phyloP scores from a whole-genome alignment of 768 basidiomycete species.

The Trichaptum fuscoviolaceum region DNA sequence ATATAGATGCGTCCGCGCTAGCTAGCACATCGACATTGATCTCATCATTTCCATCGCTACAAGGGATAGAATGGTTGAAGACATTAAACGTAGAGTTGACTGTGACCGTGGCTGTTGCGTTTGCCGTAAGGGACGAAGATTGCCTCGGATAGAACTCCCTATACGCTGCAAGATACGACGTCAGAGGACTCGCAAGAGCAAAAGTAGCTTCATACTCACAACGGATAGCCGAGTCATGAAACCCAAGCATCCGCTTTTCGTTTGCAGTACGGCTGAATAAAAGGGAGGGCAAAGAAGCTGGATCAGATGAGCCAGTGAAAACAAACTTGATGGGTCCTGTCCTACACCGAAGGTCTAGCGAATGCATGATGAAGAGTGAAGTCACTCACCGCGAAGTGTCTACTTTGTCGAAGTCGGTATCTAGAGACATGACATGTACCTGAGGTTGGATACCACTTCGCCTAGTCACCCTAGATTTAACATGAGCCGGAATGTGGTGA shows the following conservation, averaged over 20 bases:
- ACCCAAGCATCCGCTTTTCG: not conserved
- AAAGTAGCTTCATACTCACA: not conserved
- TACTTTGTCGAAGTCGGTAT: conserved; percentile 36
- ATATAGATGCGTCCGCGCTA: conserved; percentile 28
- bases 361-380: conserved; percentile 21
- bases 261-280: not conserved
- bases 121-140: conserved; percentile 29
- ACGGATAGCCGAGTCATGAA: not conserved
- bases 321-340: not conserved
- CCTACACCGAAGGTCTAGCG: conserved; percentile 17
- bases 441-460: conserved; percentile 26
- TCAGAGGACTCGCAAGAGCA: not conserved
- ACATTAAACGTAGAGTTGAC: conserved; percentile 28
- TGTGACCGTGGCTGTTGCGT: conserved; percentile 23
- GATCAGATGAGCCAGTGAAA: not conserved
- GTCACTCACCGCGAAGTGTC: conserved; percentile 29
- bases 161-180: not conserved
- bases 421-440: conserved; percentile 36
- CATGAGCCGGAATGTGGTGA: conserved; percentile 35
- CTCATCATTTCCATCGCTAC: conserved; percentile 18
- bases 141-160: not conserved
- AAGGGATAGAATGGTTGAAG: conserved; percentile 23
- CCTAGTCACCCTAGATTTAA: conserved; percentile 26
- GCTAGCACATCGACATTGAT: conserved; percentile 27
- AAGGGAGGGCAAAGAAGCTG: not conserved